Percentiles rank a stretch among this genome's conserved stretches.
Conservation (phyloP, 345 rosid genomes). For the Punica granatum region DNA sequence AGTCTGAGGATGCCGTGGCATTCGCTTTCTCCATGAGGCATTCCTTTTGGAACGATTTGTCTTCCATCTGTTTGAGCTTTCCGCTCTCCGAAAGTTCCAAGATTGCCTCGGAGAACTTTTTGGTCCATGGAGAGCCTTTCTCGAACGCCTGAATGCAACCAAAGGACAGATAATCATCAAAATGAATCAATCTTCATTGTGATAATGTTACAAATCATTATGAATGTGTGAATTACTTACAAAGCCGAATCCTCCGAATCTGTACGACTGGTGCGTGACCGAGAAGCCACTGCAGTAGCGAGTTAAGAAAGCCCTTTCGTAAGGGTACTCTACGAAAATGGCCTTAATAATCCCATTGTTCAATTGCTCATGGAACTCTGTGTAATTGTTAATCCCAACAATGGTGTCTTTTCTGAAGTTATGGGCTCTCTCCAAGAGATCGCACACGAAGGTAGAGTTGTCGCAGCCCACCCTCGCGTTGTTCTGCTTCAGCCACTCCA, state of each 20-base stretch:
- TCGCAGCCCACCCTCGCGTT: slow-evolving; percentile 42
- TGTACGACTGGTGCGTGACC: slow-evolving; percentile 16
- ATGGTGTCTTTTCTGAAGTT: slow-evolving; percentile 18
- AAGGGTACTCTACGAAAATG: slow-evolving; percentile 49
- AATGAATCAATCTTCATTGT: too few species aligned
- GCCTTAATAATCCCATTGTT: slow-evolving; percentile 25
- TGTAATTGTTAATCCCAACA: slow-evolving; percentile 12
- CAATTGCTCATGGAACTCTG: slow-evolving; percentile 19
- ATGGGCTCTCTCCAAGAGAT: slow-evolving; percentile 27
- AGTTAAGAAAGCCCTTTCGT: slow-evolving; percentile 30
- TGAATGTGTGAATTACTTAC: slow-evolving; percentile 35
- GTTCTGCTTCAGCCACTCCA: slow-evolving; percentile 21
- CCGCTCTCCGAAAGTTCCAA: slow-evolving; percentile 35
- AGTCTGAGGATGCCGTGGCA: not conserved
- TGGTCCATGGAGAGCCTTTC: slow-evolving; percentile 35
- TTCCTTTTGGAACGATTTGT: slow-evolving; percentile 23
- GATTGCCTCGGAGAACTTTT: slow-evolving; percentile 40
- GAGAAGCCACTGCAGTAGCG: slow-evolving; percentile 30
- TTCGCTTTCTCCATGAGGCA: slow-evolving; percentile 18
- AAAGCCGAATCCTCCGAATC: slow-evolving; percentile 56
- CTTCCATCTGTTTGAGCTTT: slow-evolving; percentile 14
- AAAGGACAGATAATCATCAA: too few species aligned
- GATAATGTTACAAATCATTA: too few species aligned
- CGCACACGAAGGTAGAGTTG: slow-evolving; percentile 33
- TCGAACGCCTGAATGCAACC: slow-evolving; percentile 31